Conservation (phyloP, 1,284 basidiomycete species). For the Ganoderma lucidum region DNA sequence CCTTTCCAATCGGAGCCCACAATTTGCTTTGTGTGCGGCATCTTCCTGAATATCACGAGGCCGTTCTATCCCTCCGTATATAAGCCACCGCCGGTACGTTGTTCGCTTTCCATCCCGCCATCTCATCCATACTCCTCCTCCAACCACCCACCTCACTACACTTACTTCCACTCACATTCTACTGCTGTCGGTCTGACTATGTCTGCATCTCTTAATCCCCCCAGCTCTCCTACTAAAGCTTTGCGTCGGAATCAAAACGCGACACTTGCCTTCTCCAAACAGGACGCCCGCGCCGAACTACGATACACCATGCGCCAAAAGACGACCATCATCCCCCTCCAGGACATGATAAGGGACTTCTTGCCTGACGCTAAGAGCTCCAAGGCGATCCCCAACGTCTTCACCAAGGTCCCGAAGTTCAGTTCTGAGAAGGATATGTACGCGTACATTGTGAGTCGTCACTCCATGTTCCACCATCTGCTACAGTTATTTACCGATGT, state of each 20-base stretch:
- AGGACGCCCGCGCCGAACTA: not conserved
- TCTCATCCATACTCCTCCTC: no score
- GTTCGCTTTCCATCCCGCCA: not conserved
- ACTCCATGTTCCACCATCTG: not conserved
- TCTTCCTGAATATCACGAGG: no score
- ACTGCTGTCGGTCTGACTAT: no score
- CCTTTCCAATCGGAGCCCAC: no score
- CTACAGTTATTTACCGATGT: no score
- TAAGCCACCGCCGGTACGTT: not conserved
- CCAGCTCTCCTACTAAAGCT: no score
- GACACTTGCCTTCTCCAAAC: no score
- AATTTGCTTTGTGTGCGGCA: no score
- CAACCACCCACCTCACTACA: no score
- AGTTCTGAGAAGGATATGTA: constrained; percentile 6
- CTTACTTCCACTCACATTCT: not conserved
- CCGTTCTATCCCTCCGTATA: not conserved
- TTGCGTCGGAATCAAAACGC: no score
- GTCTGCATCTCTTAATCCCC: not conserved
- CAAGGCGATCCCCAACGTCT: not conserved
- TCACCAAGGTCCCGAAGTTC: not conserved
- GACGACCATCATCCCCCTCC: not conserved
- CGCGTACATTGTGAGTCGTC: not conserved
- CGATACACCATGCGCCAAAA: not conserved
- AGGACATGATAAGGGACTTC: constrained; percentile 2
- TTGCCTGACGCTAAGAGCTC: not conserved